Evolutionary conservation across 2,329 filamentous ascomycete genomes (phyloP).

Genomic region (Aspergillus viridinutans): DNA sequence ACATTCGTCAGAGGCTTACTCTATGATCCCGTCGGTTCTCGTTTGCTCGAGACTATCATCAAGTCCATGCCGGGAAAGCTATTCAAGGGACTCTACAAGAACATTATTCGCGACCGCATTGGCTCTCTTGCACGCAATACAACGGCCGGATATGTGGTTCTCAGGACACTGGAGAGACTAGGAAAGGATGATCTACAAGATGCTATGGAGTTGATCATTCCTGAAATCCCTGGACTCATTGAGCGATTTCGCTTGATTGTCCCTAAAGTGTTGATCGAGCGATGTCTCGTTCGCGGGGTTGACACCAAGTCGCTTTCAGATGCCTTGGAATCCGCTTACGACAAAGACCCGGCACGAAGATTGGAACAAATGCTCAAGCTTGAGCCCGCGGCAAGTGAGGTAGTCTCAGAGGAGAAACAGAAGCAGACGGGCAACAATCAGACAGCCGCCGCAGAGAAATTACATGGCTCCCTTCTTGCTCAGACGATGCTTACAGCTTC

Average conservation of each 20-base stretch:
- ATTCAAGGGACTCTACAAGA: slow-evolving; percentile 82
- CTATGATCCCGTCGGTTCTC: slow-evolving; percentile 86
- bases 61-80: slow-evolving; percentile 75
- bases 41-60: slow-evolving; percentile 82
- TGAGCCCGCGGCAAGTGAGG: slow-evolving; percentile 47
- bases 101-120: slow-evolving; percentile 75
- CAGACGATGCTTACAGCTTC: slow-evolving; percentile 73
- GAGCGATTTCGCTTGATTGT: slow-evolving; percentile 72
- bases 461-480: slow-evolving; percentile 79
- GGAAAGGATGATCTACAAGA: slow-evolving; percentile 79
- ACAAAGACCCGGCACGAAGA: slow-evolving; percentile 47
- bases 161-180: slow-evolving; percentile 74
- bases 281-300: slow-evolving; percentile 66
- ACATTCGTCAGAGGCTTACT: slow-evolving; percentile 81
- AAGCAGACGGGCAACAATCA: slow-evolving; percentile 13
- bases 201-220: slow-evolving; percentile 66
- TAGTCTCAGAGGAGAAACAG: slow-evolving; percentile 42
- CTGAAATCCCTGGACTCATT: slow-evolving; percentile 69
- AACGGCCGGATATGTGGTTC: slow-evolving; percentile 81
- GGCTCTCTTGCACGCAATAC: slow-evolving; percentile 81
- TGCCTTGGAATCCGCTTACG: slow-evolving; percentile 56
- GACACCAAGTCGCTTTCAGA: slow-evolving; percentile 54
- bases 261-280: slow-evolving; percentile 76
- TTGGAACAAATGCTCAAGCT: slow-evolving; percentile 59
- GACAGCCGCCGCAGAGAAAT: slow-evolving; percentile 48